Percentiles rank a stretch among this genome's conserved stretches.
phyloP scores from a whole-genome alignment of 192 early-diverging fungal species.

The Funneliformis mosseae region DNA sequence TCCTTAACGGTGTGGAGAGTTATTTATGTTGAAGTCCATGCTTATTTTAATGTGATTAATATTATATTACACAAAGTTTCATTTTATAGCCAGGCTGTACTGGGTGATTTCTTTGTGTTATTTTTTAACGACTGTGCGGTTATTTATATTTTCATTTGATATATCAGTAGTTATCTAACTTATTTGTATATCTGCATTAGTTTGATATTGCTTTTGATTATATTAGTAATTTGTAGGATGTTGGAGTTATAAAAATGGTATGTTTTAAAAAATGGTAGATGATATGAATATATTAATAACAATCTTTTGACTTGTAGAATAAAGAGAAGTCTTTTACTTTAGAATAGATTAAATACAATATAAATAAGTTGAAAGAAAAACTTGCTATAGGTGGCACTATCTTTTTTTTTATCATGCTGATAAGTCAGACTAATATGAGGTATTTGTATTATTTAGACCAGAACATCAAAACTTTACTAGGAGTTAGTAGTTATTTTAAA shows the following conservation, averaged over 20 bases:
- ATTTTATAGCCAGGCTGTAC: constrained; percentile 19
- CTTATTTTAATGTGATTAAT: constrained; percentile 12
- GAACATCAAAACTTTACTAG: not conserved
- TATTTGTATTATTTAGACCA: not conserved
- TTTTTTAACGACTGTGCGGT: not conserved
- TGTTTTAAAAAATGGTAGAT: not conserved
- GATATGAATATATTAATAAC: not conserved
- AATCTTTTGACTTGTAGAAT: not conserved
- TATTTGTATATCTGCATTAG: constrained; percentile 11
- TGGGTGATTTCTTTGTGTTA: constrained; percentile 4
- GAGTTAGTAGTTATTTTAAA: constrained; percentile 8
- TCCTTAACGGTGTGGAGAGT: not conserved
- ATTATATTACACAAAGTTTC: constrained; percentile 11
- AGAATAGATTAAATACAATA: not conserved
- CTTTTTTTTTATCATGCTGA: not conserved
- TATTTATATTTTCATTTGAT: constrained; percentile 8
- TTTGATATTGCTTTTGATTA: constrained; percentile 19
- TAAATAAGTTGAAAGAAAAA: constrained; percentile 14
- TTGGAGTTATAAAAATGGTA: constrained; percentile 18
- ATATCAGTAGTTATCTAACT: constrained; percentile 12
- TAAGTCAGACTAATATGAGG: not conserved
- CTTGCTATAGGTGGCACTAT: not conserved
- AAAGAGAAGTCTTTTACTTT: constrained; percentile 13
- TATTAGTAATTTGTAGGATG: constrained; percentile 1
- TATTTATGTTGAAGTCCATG: constrained; percentile 2